Evolutionary conservation across 345 rosid species (phyloP).

Genomic region (Adansonia digitata): DNA sequence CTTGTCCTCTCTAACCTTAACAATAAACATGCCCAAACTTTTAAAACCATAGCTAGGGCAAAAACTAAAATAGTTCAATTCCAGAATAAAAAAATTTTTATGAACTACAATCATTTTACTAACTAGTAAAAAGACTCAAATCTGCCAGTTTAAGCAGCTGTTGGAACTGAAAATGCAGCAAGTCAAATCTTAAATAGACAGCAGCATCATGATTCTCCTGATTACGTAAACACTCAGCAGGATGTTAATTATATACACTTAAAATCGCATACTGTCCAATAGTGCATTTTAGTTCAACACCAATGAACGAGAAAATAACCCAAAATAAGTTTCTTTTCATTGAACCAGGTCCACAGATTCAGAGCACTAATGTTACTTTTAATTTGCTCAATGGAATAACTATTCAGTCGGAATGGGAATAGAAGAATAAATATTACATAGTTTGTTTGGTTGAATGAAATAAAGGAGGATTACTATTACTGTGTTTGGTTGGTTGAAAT

Average conservation of each 20-base stretch:
- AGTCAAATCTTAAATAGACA: neutral
- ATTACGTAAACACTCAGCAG: too few species aligned
- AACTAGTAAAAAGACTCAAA: neutral
- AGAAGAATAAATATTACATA: too few species aligned
- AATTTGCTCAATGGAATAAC: too few species aligned
- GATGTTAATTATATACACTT: too few species aligned
- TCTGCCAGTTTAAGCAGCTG: neutral
- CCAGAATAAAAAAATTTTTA: neutral
- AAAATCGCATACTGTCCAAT: too few species aligned
- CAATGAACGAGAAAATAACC: neutral
- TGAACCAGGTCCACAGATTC: neutral
- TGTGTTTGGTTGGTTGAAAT: too few species aligned
- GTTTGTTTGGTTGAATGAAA: too few species aligned
- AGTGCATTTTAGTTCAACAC: neutral
- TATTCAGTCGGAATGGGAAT: too few species aligned
- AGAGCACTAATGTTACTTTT: too few species aligned
- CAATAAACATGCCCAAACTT: neutral
- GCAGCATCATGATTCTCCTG: neutral
- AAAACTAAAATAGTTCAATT: neutral
- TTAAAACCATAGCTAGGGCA: neutral
- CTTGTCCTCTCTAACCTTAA: constrained; percentile 18
- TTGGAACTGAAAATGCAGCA: constrained; percentile 1
- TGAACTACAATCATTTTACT: neutral
- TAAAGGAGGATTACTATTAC: too few species aligned
- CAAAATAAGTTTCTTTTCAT: neutral